phyloP scores from a whole-genome alignment of 331 rosid genomes.

The Prunus yedoensis region DNA sequence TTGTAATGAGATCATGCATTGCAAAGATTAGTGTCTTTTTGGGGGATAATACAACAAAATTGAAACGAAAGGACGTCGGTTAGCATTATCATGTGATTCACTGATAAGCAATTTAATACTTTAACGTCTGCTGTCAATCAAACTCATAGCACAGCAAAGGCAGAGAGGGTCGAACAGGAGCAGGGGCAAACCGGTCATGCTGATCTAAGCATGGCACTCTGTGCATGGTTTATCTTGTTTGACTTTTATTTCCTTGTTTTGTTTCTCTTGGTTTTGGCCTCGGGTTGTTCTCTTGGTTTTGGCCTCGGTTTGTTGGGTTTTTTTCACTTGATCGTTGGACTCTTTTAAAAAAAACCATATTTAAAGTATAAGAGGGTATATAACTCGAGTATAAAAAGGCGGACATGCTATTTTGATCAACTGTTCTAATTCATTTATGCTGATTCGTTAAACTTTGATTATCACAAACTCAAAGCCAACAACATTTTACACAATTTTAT shows the following conservation, averaged over 20 bases:
- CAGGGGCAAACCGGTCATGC: background rate
- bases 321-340: no score
- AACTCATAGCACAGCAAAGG: background rate
- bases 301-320: no score
- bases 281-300: no score
- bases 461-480: no score
- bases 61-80: constrained; percentile 1
- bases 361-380: rapidly evolving
- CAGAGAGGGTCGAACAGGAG: background rate
- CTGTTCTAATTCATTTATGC: rapidly evolving
- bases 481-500: no score
- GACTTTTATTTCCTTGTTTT: no score
- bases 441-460: no score
- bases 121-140: background rate
- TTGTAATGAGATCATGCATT: background rate
- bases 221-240: background rate
- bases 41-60: constrained; percentile 9
- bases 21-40: background rate
- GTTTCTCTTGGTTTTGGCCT: no score
- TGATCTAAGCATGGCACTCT: background rate
- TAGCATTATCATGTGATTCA: background rate
- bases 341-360: no score
- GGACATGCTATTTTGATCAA: rapidly evolving
- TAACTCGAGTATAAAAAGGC: no score
- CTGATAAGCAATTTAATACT: background rate